phyloP scores from a whole-genome alignment of 345 rosid genomes.

The Hypericum androsaemum region DNA sequence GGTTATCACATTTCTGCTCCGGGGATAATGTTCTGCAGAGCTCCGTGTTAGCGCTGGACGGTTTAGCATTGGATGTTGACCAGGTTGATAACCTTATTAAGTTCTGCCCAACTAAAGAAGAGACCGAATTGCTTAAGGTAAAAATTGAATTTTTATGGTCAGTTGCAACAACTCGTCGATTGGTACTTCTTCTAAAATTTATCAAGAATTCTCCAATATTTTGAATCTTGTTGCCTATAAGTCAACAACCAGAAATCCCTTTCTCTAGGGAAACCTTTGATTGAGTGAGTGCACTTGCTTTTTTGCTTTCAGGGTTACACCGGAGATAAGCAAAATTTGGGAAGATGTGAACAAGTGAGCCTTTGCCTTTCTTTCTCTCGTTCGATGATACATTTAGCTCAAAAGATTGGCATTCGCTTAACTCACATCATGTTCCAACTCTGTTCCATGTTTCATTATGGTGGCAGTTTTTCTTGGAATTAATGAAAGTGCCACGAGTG shows the following conservation, averaged over 20 bases:
- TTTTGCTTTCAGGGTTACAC: conserved; percentile 38
- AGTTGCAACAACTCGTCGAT: background rate
- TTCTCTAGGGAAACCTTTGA: background rate
- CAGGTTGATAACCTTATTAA: conserved; percentile 77
- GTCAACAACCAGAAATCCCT: background rate
- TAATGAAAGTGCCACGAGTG: conserved; percentile 74
- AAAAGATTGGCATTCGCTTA: no score
- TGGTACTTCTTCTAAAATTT: background rate
- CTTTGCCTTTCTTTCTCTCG: no score
- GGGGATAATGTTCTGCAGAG: conserved; percentile 35
- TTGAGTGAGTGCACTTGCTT: background rate
- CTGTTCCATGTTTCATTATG: conserved; percentile 14
- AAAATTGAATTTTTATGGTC: no score
- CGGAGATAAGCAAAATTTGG: conserved; percentile 57
- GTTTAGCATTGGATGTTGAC: conserved; percentile 61
- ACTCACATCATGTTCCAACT: background rate
- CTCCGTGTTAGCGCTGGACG: conserved; percentile 69
- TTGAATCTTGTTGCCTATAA: background rate
- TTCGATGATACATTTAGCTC: no score
- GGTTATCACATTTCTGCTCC: conserved; percentile 14
- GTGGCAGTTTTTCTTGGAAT: conserved; percentile 63
- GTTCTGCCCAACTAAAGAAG: conserved; percentile 86
- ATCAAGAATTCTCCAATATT: conserved; percentile 5
- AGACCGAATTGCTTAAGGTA: conserved; percentile 65
- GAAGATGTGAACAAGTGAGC: conserved; percentile 72